These are phyloP conservation scores for Ceratobasidium sp. DNA, from an alignment of 1,284 basidiomycete genomes.

Conservation along the genomic window DNA sequence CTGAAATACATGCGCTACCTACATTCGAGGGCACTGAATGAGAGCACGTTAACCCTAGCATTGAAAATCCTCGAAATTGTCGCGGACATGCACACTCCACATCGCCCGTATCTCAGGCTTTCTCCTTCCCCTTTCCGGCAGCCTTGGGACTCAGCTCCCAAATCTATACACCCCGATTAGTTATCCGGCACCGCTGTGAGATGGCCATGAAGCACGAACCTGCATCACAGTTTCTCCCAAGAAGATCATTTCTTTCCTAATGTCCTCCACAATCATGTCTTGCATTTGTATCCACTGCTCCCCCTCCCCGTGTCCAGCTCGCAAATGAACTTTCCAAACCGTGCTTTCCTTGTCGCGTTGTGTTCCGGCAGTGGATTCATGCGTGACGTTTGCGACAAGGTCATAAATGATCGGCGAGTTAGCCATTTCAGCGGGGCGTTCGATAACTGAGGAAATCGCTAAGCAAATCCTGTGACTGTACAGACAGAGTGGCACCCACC, in stretches of 20 bases:
- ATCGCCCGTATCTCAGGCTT: not conserved
- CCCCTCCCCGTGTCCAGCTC: constrained; percentile 73
- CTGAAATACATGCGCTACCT: too few relatives aligned
- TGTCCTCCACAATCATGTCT: constrained; percentile 96
- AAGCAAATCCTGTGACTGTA: constrained; percentile 32
- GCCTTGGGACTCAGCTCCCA: constrained; percentile 42
- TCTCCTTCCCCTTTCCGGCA: constrained; percentile 30
- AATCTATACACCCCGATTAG: constrained; percentile 35
- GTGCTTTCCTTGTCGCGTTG: constrained; percentile 89
- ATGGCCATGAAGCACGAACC: constrained; percentile 60
- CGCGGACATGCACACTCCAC: too few relatives aligned
- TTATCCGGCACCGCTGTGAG: not conserved
- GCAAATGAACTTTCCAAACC: constrained; percentile 93
- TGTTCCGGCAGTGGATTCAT: constrained; percentile 94
- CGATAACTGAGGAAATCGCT: constrained; percentile 72
- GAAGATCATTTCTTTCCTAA: constrained; percentile 97
- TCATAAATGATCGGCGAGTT: constrained; percentile 83
- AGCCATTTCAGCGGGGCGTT: constrained; percentile 68
- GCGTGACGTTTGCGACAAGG: constrained; percentile 94
- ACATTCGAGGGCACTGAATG: too few relatives aligned
- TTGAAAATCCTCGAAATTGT: too few relatives aligned
- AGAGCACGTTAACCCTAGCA: too few relatives aligned
- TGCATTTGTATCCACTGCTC: constrained; percentile 99
- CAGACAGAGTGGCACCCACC: constrained; percentile 70
- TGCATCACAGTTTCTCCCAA: constrained; percentile 96